Evolutionary conservation across 257 asterid species (phyloP).

Genomic region (Fraxinus cuspidata): DNA sequence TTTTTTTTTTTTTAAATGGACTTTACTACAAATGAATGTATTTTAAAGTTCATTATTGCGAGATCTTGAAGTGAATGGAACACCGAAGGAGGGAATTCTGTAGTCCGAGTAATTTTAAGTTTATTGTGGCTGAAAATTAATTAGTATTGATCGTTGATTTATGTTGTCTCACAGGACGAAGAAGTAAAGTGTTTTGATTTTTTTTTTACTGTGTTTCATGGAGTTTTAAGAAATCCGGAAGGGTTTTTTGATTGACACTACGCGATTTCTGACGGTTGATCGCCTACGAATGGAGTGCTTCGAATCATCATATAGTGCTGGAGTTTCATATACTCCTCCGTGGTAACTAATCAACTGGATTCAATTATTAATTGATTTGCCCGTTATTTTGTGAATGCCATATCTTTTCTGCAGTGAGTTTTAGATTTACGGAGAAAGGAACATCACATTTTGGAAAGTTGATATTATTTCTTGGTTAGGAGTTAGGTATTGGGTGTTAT

Average conservation of each 20-base stretch:
- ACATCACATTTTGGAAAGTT: conserved; percentile 16
- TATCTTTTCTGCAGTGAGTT: conserved; percentile 13
- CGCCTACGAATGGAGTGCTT: conserved; percentile 19
- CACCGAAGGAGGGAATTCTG: conserved; percentile 29
- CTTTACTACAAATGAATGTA: too few species aligned
- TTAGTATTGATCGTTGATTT: too few species aligned
- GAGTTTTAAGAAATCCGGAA: conserved; percentile 62
- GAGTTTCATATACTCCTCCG: conserved; percentile 31
- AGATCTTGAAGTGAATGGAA: too few species aligned
- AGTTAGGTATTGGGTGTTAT: background rate
- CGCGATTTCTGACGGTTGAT: conserved; percentile 64
- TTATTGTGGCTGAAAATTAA: too few species aligned
- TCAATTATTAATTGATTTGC: background rate
- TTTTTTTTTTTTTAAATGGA: too few species aligned
- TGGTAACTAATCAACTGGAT: conserved; percentile 30
- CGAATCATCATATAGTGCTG: conserved; percentile 28
- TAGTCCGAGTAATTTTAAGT: conserved; percentile 36
- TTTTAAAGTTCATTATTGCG: too few species aligned
- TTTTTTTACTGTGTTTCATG: conserved; percentile 27
- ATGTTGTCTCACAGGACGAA: conserved; percentile 18
- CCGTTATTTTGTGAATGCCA: conserved; percentile 9
- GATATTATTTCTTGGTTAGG: background rate
- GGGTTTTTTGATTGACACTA: conserved; percentile 70
- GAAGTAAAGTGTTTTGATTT: conserved; percentile 31
- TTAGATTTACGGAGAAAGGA: conserved; percentile 2